phyloP scores from a whole-genome alignment of 768 basidiomycete species.

The Austroboletus festivus region DNA sequence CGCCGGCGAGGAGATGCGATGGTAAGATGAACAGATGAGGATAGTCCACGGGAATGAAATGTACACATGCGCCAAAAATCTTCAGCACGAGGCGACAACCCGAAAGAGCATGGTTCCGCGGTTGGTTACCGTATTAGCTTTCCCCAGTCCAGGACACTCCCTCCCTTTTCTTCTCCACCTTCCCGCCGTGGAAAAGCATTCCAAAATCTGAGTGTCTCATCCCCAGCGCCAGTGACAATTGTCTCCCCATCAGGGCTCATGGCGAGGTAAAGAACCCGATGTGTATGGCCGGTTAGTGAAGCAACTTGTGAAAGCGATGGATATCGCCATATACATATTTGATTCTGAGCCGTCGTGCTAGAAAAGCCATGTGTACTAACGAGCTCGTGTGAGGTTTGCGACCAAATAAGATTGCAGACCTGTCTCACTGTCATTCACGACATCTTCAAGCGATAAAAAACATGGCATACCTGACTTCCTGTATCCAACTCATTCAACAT shows the following conservation, averaged over 20 bases:
- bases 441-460: neutral
- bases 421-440: slow-evolving; percentile 31
- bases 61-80: slow-evolving; percentile 8
- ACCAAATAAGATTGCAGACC: slow-evolving; percentile 99
- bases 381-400: slow-evolving; percentile 90
- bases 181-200: slow-evolving; percentile 89
- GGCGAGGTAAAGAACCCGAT: slow-evolving; percentile 93
- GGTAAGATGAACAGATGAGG: neutral
- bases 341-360: slow-evolving; percentile 89
- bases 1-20: slow-evolving; percentile 6
- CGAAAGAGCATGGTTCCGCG: neutral
- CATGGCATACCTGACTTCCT: slow-evolving; percentile 74
- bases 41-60: neutral
- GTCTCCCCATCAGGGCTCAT: slow-evolving; percentile 98
- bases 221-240: slow-evolving; percentile 96
- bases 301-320: slow-evolving; percentile 93
- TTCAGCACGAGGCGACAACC: neutral
- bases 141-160: slow-evolving; percentile 46
- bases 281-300: slow-evolving; percentile 89
- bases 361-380: slow-evolving; percentile 98
- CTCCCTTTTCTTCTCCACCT: slow-evolving; percentile 33
- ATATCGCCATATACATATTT: slow-evolving; percentile 95
- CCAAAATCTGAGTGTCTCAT: slow-evolving; percentile 97
- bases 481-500: slow-evolving; percentile 90
- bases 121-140: slow-evolving; percentile 49